Conservation (phyloP, 345 rosid genomes). For the Gossypioides kirkii region DNA sequence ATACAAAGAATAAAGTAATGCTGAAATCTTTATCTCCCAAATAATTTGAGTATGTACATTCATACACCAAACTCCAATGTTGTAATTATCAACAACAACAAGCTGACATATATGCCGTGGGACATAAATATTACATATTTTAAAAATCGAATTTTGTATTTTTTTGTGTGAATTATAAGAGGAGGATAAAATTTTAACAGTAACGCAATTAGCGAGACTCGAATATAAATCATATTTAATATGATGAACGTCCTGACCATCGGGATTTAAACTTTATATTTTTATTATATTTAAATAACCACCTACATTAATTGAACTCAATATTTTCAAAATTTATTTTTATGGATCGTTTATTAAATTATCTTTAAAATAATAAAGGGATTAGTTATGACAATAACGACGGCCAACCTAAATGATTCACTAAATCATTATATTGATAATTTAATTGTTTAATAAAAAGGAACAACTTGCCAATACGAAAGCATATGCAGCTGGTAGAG, state of each 20-base stretch:
- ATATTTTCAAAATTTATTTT: too few species aligned
- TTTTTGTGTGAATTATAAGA: too few species aligned
- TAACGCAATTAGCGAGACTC: too few species aligned
- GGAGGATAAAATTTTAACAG: too few species aligned
- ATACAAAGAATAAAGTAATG: not conserved
- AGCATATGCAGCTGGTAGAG: not conserved
- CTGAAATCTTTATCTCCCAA: not conserved
- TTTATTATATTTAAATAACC: too few species aligned
- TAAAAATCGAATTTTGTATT: too few species aligned
- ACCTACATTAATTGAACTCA: too few species aligned
- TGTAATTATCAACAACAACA: not conserved
- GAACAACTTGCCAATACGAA: not conserved
- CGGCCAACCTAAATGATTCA: slow-evolving; percentile 20
- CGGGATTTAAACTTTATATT: too few species aligned
- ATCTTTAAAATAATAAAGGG: not conserved
- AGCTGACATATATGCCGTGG: not conserved
- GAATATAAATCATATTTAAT: too few species aligned
- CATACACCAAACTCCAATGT: not conserved
- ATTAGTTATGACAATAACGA: slow-evolving; percentile 18
- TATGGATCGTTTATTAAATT: slow-evolving; percentile 4
- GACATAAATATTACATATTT: not conserved
- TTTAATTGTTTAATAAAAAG: not conserved
- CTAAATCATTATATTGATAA: not conserved
- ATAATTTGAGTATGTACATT: not conserved
- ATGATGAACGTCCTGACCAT: too few species aligned